Conservation (phyloP, 345 rosid genomes). For the Angophora floribunda region DNA sequence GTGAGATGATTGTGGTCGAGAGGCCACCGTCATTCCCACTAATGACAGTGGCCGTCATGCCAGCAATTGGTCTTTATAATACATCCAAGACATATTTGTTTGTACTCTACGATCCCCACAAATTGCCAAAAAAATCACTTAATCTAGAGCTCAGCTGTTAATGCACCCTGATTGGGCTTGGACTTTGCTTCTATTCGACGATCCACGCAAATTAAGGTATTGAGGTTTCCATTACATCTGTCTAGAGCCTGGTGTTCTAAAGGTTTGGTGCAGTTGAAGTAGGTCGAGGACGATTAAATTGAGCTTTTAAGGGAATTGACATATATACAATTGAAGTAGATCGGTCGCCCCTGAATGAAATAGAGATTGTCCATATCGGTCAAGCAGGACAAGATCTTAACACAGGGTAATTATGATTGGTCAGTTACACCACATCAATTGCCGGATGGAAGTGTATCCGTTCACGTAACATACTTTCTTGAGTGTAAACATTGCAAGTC, state of each 20-base stretch:
- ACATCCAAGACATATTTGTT: neutral
- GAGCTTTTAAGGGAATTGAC: neutral
- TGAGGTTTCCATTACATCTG: neutral
- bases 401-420: neutral
- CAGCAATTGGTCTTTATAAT: too few species aligned
- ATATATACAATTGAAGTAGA: neutral
- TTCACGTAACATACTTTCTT: neutral
- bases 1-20: too few species aligned
- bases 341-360: neutral
- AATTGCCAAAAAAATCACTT: too few species aligned
- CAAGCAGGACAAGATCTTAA: neutral
- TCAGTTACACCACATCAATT: neutral
- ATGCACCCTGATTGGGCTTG: neutral
- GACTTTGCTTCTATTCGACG: neutral
- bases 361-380: neutral
- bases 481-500: neutral
- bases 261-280: too few species aligned
- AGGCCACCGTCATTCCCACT: too few species aligned
- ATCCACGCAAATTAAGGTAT: neutral
- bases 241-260: neutral
- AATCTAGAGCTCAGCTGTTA: neutral
- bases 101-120: too few species aligned
- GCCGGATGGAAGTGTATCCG: neutral
- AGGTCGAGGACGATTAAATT: neutral
- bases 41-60: too few species aligned